phyloP scores from a whole-genome alignment of 345 rosid species.

The Linum trigynum region DNA sequence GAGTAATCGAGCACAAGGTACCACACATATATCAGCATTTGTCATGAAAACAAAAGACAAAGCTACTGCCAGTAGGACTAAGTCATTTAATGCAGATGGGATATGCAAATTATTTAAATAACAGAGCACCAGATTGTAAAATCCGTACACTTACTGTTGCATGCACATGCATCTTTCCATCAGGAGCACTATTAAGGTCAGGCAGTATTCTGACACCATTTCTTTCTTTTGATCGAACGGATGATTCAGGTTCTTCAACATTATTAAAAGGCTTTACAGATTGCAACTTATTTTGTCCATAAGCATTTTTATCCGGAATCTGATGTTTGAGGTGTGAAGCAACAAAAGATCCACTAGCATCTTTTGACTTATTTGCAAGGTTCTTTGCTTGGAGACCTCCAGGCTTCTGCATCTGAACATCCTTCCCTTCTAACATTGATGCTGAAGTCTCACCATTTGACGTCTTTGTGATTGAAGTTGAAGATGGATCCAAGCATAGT shows the following conservation, averaged over 20 bases:
- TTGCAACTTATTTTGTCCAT: slow-evolving; percentile 34
- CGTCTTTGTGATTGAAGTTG: slow-evolving; percentile 23
- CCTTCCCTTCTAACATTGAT: slow-evolving; percentile 31
- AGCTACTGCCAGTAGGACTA: too few relatives aligned
- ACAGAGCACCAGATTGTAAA: background rate
- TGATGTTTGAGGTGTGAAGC: slow-evolving; percentile 36
- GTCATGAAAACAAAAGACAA: too few relatives aligned
- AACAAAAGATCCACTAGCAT: slow-evolving; percentile 34
- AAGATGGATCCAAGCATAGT: slow-evolving; percentile 30
- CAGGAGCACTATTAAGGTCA: slow-evolving; percentile 43
- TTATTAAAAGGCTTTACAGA: slow-evolving; percentile 33
- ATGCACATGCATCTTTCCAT: slow-evolving; percentile 35
- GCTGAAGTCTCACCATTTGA: slow-evolving; percentile 30
- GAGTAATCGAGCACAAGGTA: background rate
- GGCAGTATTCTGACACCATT: slow-evolving; percentile 41
- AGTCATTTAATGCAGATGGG: background rate
- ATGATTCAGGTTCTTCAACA: slow-evolving; percentile 33
- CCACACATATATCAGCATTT: too few relatives aligned
- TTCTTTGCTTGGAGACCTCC: slow-evolving; percentile 35
- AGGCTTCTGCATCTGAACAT: slow-evolving; percentile 42
- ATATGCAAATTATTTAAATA: too few relatives aligned
- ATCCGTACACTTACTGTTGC: slow-evolving; percentile 35
- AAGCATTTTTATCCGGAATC: slow-evolving; percentile 33
- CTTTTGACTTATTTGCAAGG: slow-evolving; percentile 42
- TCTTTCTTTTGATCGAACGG: slow-evolving; percentile 40